A percentile compares a stretch with the other conserved stretches of the same genome.
phyloP scores from a whole-genome alignment of 176 grass and related monocot genomes.

The Puya raimondii region DNA sequence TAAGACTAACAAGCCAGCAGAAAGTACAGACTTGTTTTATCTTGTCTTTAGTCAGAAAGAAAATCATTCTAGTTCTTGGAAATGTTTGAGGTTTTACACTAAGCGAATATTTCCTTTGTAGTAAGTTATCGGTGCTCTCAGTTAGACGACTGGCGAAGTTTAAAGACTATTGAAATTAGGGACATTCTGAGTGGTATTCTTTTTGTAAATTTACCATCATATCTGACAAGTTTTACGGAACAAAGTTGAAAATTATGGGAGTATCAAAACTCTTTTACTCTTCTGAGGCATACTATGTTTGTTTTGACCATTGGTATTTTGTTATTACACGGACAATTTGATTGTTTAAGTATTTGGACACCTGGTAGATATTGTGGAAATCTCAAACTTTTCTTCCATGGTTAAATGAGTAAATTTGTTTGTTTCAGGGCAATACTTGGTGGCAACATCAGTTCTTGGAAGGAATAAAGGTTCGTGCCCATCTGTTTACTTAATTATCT shows the following conservation, averaged over 20 bases:
- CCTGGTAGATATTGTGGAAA: background rate
- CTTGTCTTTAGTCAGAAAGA: too few species aligned
- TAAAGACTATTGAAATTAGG: too few species aligned
- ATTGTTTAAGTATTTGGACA: background rate
- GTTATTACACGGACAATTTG: background rate
- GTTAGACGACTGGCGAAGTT: too few species aligned
- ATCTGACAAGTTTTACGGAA: too few species aligned
- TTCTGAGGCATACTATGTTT: background rate
- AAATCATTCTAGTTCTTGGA: too few species aligned
- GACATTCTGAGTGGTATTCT: too few species aligned
- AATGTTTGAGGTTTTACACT: too few species aligned
- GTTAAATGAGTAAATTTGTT: conserved; percentile 11
- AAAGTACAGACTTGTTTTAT: background rate
- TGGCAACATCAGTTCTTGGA: conserved; percentile 79
- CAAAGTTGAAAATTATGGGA: too few species aligned
- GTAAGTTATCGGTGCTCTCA: too few species aligned
- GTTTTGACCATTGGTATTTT: background rate
- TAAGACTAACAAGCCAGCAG: background rate
- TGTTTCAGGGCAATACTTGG: conserved; percentile 74
- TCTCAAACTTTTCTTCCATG: background rate
- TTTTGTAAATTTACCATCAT: too few species aligned
- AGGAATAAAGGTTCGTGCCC: conserved; percentile 63
- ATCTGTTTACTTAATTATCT: conserved; percentile 14
- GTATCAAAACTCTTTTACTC: background rate
- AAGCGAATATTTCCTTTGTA: too few species aligned